Percentiles rank a stretch among this genome's conserved stretches.
Evolutionary conservation across 768 basidiomycete genomes (phyloP).

Genomic region (Dioszegia aurantiaca): DNA sequence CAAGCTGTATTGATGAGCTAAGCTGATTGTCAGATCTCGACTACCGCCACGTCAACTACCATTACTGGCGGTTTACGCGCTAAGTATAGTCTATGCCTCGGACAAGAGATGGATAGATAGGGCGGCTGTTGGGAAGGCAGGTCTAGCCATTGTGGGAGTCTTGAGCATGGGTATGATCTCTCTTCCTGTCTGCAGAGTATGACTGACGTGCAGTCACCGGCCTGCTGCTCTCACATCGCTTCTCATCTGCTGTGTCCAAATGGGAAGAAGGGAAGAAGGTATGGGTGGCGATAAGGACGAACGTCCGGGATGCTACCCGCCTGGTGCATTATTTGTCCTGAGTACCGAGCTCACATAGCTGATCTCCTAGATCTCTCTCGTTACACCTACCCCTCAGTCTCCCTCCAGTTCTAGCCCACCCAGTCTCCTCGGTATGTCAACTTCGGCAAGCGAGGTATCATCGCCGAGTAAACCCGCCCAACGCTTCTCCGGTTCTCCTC

Average conservation of each 20-base stretch:
- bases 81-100: constrained; percentile 24
- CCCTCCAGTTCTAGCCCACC: constrained; percentile 6
- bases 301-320: constrained; percentile 43
- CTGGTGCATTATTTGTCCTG: constrained; percentile 28
- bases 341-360: background rate
- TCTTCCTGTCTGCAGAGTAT: no score
- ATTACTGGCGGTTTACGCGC: constrained; percentile 34
- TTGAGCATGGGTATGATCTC: constrained; percentile 45
- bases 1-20: background rate
- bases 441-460: background rate
- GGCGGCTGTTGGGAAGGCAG: constrained; percentile 29
- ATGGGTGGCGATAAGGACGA: constrained; percentile 41
- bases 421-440: background rate
- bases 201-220: constrained; percentile 38
- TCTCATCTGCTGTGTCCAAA: constrained; percentile 43
- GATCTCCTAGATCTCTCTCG: background rate
- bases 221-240: constrained; percentile 46
- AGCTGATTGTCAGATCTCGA: constrained; percentile 27
- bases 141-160: constrained; percentile 38
- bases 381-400: background rate
- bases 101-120: constrained; percentile 29
- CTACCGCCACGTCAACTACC: constrained; percentile 44
- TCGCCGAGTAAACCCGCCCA: background rate
- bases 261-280: constrained; percentile 50
- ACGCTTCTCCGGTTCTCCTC: background rate